Evolutionary conservation across 1,139 yeast genomes (phyloP).

Genomic region (Nadsonia starkeyi-henricii): DNA sequence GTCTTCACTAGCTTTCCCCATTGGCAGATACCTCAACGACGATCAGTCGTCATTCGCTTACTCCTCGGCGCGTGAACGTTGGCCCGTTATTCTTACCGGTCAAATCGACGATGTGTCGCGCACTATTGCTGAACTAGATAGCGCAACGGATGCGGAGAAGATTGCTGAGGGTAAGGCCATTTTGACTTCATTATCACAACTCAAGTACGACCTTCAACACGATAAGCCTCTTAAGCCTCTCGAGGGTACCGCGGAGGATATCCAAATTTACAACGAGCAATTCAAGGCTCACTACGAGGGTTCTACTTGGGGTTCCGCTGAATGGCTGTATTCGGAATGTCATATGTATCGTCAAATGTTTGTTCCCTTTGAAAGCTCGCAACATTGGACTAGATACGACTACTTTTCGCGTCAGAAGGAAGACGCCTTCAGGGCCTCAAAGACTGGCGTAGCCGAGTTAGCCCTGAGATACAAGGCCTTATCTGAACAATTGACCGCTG

Average conservation of each 20-base stretch:
- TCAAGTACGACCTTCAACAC: slow-evolving; percentile 22
- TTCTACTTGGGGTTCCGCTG: slow-evolving; percentile 68
- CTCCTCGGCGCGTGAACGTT: slow-evolving; percentile 63
- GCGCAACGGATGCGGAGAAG: slow-evolving; percentile 18
- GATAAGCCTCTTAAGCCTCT: slow-evolving; percentile 17
- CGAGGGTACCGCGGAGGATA: slow-evolving; percentile 16
- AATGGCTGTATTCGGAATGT: slow-evolving; percentile 86
- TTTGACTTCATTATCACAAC: slow-evolving; percentile 22
- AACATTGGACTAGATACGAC: slow-evolving; percentile 49
- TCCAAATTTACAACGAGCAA: slow-evolving; percentile 21
- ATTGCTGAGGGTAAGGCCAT: slow-evolving; percentile 25
- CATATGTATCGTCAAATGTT: slow-evolving; percentile 61
- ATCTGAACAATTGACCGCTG: slow-evolving; percentile 24
- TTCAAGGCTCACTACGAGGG: slow-evolving; percentile 20
- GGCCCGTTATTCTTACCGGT: slow-evolving; percentile 72
- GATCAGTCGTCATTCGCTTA: slow-evolving; percentile 71
- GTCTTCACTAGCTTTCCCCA: not conserved
- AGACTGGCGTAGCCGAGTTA: slow-evolving; percentile 67
- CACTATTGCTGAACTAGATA: slow-evolving; percentile 19
- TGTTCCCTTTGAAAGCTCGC: slow-evolving; percentile 27
- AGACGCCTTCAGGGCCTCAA: slow-evolving; percentile 61
- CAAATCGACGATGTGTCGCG: slow-evolving; percentile 45
- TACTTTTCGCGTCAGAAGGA: slow-evolving; percentile 58
- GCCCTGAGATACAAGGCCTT: slow-evolving; percentile 54
- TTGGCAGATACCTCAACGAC: slow-evolving; percentile 31